Evolutionary conservation across 2,329 filamentous ascomycete genomes (phyloP), one percentile per base, ranked within the genome.

Genomic region (Penicillium occitanis): DNA sequence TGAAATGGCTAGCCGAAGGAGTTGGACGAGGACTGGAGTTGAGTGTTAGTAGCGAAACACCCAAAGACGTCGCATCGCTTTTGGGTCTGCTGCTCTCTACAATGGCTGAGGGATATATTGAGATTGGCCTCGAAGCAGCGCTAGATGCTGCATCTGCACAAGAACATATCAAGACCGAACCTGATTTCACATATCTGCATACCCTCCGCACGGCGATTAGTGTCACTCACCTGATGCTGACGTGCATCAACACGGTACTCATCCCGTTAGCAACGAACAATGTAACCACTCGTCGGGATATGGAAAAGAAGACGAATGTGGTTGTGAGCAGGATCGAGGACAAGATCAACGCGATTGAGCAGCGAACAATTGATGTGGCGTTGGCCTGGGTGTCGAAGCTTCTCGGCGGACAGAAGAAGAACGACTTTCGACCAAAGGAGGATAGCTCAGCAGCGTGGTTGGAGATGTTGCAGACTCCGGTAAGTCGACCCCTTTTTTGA

Each of bases 1-100:
- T 99, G 67, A 96, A 92, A 75, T 99, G 95, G 95, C 83, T 99
- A 48, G 95, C 95, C 2, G 95, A 99, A 81, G 93, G 92, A 68
- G 94, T 99, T 28, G 91, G 95, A 46, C 86, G 95, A 69, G 92
- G 93, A 0, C 84, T 99, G 10, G 95, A 99, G 77, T 84, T 99
- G n/a, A 93, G 91, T 28, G 90, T 91, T 28, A 89, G 89, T 61
- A 90, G 86, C 66, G 95, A 99, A 71, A 97, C 93, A 4, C 92
- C 95, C 17, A 98, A 96, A 77, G 95, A 99, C 77, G 92, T 98
- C 65, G 91, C 90, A 55, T 88, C 92, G 67, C 85, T 98, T 28
- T 85, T 97, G 40, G 91, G 90, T 74, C 85, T 98, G 28, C 85
- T 99, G 2, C 86, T 98, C 58, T 88, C 88, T 37, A 92, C 91